A percentile compares a stretch with the other conserved stretches of the same genome.
Conservation (phyloP, 2,329 filamentous ascomycete species). For the Endoconidiophora laricicola region DNA sequence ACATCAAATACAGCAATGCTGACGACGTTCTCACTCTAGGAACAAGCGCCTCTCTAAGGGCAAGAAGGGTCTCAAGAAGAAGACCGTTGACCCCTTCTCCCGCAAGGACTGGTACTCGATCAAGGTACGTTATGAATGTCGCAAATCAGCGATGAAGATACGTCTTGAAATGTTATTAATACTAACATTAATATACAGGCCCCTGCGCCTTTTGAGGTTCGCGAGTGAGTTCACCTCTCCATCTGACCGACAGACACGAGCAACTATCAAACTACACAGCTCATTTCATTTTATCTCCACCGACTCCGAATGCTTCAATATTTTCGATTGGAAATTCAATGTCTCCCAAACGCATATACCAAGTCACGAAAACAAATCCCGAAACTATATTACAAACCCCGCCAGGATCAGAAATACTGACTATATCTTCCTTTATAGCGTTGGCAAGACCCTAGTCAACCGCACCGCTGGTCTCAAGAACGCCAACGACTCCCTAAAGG, state of each 20-base stretch:
- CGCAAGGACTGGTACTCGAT: constrained; percentile 99
- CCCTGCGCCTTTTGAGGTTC: constrained; percentile 82
- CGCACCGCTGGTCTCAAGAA: constrained; percentile 99
- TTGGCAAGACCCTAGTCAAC: constrained; percentile 99
- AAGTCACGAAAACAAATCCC: background rate
- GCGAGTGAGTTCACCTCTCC: constrained; percentile 58
- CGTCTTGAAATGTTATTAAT: background rate
- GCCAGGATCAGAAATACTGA: constrained; percentile 11
- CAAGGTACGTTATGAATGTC: constrained; percentile 45
- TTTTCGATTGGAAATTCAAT: background rate
- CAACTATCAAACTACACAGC: background rate
- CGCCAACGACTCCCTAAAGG: constrained; percentile 97
- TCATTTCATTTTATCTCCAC: too few species aligned
- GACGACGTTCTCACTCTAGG: constrained; percentile 31
- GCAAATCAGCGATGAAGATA: background rate
- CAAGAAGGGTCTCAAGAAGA: constrained; percentile 99
- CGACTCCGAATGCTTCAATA: background rate
- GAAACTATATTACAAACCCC: background rate
- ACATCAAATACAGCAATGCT: constrained; percentile 11
- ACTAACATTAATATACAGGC: constrained; percentile 38
- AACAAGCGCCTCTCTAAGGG: constrained; percentile 99
- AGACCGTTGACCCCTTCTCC: constrained; percentile 90
- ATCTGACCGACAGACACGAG: constrained; percentile 1
- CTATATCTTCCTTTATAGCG: constrained; percentile 40
- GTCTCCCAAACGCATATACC: background rate